A percentile compares a stretch with the other conserved stretches of the same genome.
These are phyloP conservation scores for Leccinum uliginosum DNA, from an alignment of 768 basidiomycete genomes.

Conservation along the genomic window DNA sequence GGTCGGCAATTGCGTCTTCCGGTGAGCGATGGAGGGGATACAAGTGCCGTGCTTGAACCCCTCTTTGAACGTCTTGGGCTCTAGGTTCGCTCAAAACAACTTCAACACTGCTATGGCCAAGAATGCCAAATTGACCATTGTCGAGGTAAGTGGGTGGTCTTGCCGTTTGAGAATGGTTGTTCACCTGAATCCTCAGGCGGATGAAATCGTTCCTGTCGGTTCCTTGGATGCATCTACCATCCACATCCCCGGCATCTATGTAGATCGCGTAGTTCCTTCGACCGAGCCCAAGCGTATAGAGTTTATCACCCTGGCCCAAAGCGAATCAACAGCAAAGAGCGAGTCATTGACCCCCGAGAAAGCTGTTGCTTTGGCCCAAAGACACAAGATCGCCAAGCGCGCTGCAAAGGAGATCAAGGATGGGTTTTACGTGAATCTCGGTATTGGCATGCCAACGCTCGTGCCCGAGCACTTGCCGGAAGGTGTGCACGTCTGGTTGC, in stretches of 20 bases:
- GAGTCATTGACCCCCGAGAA: constrained; percentile 43
- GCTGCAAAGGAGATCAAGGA: constrained; percentile 88
- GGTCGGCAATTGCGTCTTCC: constrained; percentile 86
- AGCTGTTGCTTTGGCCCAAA: constrained; percentile 47
- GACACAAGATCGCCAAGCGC: constrained; percentile 76
- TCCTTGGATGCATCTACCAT: constrained; percentile 76
- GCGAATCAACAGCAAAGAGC: constrained; percentile 28
- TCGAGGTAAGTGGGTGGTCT: constrained; percentile 54
- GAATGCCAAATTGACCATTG: constrained; percentile 84
- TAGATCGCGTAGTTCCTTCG: constrained; percentile 82
- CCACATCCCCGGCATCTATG: constrained; percentile 81
- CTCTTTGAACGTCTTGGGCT: not conserved
- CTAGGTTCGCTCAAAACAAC: constrained; percentile 82
- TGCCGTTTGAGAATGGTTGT: constrained; percentile 3
- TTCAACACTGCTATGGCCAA: constrained; percentile 86
- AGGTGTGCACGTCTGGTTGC: constrained; percentile 80
- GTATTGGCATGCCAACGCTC: constrained; percentile 89
- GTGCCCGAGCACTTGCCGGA: constrained; percentile 75
- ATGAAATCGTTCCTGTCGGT: constrained; percentile 83
- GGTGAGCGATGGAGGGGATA: constrained; percentile 38
- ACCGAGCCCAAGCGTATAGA: constrained; percentile 78
- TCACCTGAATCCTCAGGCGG: constrained; percentile 49
- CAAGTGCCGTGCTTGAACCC: not conserved
- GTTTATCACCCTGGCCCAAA: constrained; percentile 61
- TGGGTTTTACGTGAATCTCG: constrained; percentile 84